A percentile compares a stretch with the other conserved stretches of the same genome.
These are phyloP conservation scores for Endotrypanum monterogeii DNA, from an alignment of 208 protist species.

Conservation along the genomic window DNA sequence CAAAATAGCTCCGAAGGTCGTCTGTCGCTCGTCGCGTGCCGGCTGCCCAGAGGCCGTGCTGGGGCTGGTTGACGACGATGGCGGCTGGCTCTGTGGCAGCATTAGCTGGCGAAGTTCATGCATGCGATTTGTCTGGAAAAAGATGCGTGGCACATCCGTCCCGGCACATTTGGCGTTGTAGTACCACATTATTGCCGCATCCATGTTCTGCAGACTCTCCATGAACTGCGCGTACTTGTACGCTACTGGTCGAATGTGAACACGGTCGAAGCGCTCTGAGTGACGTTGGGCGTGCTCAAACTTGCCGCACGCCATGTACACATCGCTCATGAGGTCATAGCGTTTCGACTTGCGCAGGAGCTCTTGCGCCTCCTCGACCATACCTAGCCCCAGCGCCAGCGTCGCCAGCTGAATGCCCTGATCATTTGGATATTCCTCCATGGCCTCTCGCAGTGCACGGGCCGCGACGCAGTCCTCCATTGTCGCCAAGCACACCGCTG, in stretches of 20 bases:
- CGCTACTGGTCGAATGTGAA: conserved; percentile 91
- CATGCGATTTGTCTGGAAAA: conserved; percentile 84
- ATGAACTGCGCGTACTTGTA: conserved; percentile 96
- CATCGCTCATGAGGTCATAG: conserved; percentile 94
- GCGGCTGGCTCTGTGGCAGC: conserved; percentile 29
- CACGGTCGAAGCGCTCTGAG: conserved; percentile 91
- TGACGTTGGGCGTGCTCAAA: conserved; percentile 94
- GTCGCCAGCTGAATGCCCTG: conserved; percentile 92
- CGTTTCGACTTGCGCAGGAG: conserved; percentile 81
- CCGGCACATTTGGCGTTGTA: conserved; percentile 89
- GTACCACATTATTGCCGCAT: conserved; percentile 91
- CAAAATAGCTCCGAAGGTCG: conserved; percentile 67
- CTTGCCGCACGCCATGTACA: conserved; percentile 93
- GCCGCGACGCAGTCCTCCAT: conserved; percentile 94
- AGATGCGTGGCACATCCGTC: conserved; percentile 94
- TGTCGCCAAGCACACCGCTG: conserved; percentile 94
- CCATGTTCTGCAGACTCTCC: conserved; percentile 93
- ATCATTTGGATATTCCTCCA: conserved; percentile 81
- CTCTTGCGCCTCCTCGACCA: conserved; percentile 92
- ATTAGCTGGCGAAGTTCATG: conserved; percentile 89
- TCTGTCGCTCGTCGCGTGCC: conserved; percentile 19
- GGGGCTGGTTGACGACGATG: conserved; percentile 9
- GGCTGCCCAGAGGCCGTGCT: conserved; percentile 1
- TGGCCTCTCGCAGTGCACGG: conserved; percentile 85
- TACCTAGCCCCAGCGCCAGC: conserved; percentile 94